These are phyloP conservation scores for Kurtzmaniella quercitrusa DNA, from an alignment of 1,139 yeast genomes.

Conservation along the genomic window DNA sequence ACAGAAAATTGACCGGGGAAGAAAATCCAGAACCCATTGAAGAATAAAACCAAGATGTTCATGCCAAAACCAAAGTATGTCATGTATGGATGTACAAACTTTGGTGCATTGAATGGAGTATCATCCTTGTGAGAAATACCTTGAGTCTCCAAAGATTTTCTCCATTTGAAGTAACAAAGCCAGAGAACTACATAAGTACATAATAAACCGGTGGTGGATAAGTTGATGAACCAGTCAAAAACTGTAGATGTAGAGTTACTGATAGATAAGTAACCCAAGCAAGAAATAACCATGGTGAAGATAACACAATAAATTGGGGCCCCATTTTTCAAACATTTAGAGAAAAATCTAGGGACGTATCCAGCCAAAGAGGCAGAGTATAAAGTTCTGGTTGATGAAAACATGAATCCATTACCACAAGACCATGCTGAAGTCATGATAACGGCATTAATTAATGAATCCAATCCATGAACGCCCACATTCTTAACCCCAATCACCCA, in stretches of 20 bases:
- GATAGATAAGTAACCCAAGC: conserved; percentile 28
- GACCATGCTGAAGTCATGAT: conserved; percentile 35
- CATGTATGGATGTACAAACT: conserved; percentile 27
- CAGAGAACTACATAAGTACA: conserved; percentile 52
- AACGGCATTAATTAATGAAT: conserved; percentile 31
- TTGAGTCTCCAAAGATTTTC: conserved; percentile 30
- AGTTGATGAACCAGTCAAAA: conserved; percentile 36
- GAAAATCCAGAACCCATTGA: conserved; percentile 41
- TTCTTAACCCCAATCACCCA: conserved; percentile 37
- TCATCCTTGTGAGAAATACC: conserved; percentile 21
- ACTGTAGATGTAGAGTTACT: conserved; percentile 24
- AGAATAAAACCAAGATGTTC: conserved; percentile 24
- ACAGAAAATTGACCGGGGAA: conserved; percentile 36
- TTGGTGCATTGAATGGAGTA: conserved; percentile 23
- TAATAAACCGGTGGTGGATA: conserved; percentile 50
- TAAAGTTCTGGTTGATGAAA: conserved; percentile 31
- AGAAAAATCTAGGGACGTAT: conserved; percentile 30
- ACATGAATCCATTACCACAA: conserved; percentile 35
- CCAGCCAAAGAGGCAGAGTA: conserved; percentile 36
- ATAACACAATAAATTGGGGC: conserved; percentile 32
- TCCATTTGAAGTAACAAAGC: conserved; percentile 39
- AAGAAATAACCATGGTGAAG: conserved; percentile 17
- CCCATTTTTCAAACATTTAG: conserved; percentile 30
- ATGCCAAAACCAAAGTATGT: conserved; percentile 30
- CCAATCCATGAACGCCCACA: conserved; percentile 34